Base-by-base conservation (phyloP, 2,329 filamentous ascomycete species). In the Annulohypoxylon truncatum region DNA sequence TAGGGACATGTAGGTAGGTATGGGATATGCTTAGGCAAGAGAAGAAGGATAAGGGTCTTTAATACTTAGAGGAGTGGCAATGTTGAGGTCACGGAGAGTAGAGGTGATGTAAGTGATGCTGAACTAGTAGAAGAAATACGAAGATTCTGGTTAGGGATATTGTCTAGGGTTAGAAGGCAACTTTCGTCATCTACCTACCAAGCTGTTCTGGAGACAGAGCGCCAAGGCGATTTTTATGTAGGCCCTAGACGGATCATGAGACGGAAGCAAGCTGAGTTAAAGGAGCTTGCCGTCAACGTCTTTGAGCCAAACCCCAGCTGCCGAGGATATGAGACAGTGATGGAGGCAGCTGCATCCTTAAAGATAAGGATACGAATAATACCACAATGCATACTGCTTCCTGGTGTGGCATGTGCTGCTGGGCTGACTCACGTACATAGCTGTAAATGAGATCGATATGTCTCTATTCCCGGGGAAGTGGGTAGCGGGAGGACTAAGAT, bases 1-100 rank as follows among this genome's bases (percentile, higher is more conserved):
- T 50, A 56, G 44, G 48, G 56, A 20, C 26, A 57, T 68, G 15
- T 60, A 65, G 42, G 40, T 46, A 28, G 29, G 26, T 35, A 46
- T 12, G 9, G 22, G 54, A 15, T 15, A 44, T 20, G 42, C 33
- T 8, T 26, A 55, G 20, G 24, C n/a, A 31, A 26, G 18, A 12
- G 28, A 38, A 31, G 33, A 29, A 22, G 8, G 48, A 22, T 38
- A 31, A 35, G n/a, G 42, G 7, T 52, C 31, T 55, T 50, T 42
- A 51, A 40, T 22, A 22, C 15, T 13, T 12, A 3, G 18, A 51
- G 20, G 52, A 33, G 20, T 44, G 26, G 31, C 18, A 51, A 40
- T 35, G 18, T 57, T 53, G 29, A 56, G 56, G 35, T 42, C 12
- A 56, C 10, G 29, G n/a, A 42, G 29, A 2, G 2, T 7, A 20